Base-by-base conservation (phyloP, 352 stramenopile species). In the Plasmopara viticola region DNA sequence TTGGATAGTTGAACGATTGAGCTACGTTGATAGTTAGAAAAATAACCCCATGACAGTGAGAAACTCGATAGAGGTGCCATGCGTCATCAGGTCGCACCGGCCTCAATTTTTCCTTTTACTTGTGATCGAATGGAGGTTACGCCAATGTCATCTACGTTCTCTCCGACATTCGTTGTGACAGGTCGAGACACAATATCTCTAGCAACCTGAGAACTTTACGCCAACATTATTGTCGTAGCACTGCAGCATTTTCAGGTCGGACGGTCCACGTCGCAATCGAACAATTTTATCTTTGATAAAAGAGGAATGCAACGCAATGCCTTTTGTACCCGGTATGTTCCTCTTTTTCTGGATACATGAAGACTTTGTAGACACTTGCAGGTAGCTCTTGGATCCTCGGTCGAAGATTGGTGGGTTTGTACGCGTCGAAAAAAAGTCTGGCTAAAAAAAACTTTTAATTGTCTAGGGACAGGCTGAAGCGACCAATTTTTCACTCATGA, bases 341-440 rank as follows among this genome's bases (percentile, higher is more conserved):
- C 51, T 68, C 49, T 61, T 68, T 68, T 18, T 56, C 60, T 0
- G 56, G 60, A 20, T 56, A 68, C 34, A 64, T 51, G 5, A 61
- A 66, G 7, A 54, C 40, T 7, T 48, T 86, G 35, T 89, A 75
- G 78, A 81, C 64, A 5, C 72, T 69, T 34, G 68, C 74, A 17
- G 68, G 84, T 18, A 82, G 77, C 47, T 64, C 64, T 10, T 87
- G 75, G 75, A 70, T 87, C 49, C 51, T 82, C 15, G 74, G 73
- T 13, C 71, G 70, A 29, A 83, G 66, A 44, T 85, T 51, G 73
- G 75, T 10, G 31, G 60, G 7, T 68, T 48, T 6, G 67, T 66
- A 20, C 53, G 55, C 15, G 53, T 68, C 14, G 59, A 65, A n/a
- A 70, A 75, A 55, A 58, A 60, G 38, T 71, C 68, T 40, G 69